Conservation (phyloP, 1,284 basidiomycete genomes). For the Afroboletus lepidellus region DNA sequence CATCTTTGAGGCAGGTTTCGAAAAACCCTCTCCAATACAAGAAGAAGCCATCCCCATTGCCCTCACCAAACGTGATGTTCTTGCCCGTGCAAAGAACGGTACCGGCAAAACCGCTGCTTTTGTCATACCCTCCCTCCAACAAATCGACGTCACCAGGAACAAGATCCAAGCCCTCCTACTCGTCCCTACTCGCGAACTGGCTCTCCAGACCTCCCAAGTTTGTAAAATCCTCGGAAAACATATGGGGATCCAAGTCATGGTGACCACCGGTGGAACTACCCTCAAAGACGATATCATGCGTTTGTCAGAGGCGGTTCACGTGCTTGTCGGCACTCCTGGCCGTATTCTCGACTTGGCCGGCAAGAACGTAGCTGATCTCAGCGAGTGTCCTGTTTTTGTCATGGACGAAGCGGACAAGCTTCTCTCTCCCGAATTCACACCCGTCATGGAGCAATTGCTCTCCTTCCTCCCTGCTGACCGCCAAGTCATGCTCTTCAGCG, state of each 20-base stretch:
- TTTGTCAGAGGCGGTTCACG: slow-evolving; percentile 87
- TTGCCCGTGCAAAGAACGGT: slow-evolving; percentile 89
- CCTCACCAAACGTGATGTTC: slow-evolving; percentile 84
- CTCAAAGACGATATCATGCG: slow-evolving; percentile 98
- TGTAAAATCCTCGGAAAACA: slow-evolving; percentile 98
- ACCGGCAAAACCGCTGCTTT: slow-evolving; percentile 98
- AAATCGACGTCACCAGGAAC: slow-evolving; percentile 81
- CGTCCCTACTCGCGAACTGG: slow-evolving; percentile 93
- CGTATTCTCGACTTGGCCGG: slow-evolving; percentile 94
- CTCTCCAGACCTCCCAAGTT: slow-evolving; percentile 95
- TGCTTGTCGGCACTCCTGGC: slow-evolving; percentile 96
- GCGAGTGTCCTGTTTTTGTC: slow-evolving; percentile 93
- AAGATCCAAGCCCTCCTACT: slow-evolving; percentile 96
- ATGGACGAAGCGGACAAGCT: slow-evolving; percentile 99
- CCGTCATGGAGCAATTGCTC: slow-evolving; percentile 96
- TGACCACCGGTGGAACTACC: slow-evolving; percentile 97
- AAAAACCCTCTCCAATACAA: slow-evolving; percentile 96
- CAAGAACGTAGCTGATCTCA: slow-evolving; percentile 92
- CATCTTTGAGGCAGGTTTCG: slow-evolving; percentile 96
- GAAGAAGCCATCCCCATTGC: slow-evolving; percentile 95
- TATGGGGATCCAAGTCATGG: slow-evolving; percentile 96
- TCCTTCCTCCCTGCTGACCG: slow-evolving; percentile 82
- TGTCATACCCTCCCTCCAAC: slow-evolving; percentile 95
- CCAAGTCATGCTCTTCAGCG: slow-evolving; percentile 99
- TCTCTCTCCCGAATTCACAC: slow-evolving; percentile 95